phyloP scores from a whole-genome alignment of 2,329 filamentous ascomycete genomes.

The Xylaria arbuscula region DNA sequence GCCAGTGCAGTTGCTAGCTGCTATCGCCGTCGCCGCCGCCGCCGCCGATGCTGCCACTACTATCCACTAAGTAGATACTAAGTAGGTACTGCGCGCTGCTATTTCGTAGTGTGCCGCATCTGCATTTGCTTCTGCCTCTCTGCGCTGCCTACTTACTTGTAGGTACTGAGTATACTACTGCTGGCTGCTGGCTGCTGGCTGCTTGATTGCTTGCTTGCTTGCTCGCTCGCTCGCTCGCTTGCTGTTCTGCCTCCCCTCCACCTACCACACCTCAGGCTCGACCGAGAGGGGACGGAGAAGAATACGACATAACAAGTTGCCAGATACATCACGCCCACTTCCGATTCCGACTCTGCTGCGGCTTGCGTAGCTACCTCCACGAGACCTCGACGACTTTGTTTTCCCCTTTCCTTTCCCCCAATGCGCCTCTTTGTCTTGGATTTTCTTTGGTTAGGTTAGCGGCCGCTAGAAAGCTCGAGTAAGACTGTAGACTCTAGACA shows the following conservation, averaged over 20 bases:
- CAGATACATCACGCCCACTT: constrained; percentile 31
- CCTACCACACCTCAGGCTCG: constrained; percentile 39
- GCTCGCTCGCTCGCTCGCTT: constrained; percentile 20
- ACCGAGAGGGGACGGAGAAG: constrained; percentile 39
- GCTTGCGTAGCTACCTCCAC: constrained; percentile 22
- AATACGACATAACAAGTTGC: constrained; percentile 29
- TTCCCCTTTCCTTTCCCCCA: background rate
- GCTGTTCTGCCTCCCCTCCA: constrained; percentile 25
- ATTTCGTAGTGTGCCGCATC: constrained; percentile 14
- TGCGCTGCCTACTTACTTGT: background rate
- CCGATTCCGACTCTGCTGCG: constrained; percentile 28
- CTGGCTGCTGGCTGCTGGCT: constrained; percentile 18
- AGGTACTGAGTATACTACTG: too few relatives aligned
- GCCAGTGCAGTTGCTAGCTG: constrained; percentile 18
- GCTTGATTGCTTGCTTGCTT: background rate
- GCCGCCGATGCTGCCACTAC: background rate
- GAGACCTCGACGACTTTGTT: constrained; percentile 2
- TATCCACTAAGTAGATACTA: background rate
- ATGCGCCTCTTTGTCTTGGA: constrained; percentile 12
- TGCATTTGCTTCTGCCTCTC: constrained; percentile 6
- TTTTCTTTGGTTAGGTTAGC: constrained; percentile 22
- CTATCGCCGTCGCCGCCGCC: background rate
- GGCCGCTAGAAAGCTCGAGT: constrained; percentile 26
- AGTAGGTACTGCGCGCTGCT: constrained; percentile 1
- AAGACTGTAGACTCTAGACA: constrained; percentile 34